Evolutionary conservation across 23 red algal genomes (phyloP).

Genomic region (Gracilaria gracilis): DNA sequence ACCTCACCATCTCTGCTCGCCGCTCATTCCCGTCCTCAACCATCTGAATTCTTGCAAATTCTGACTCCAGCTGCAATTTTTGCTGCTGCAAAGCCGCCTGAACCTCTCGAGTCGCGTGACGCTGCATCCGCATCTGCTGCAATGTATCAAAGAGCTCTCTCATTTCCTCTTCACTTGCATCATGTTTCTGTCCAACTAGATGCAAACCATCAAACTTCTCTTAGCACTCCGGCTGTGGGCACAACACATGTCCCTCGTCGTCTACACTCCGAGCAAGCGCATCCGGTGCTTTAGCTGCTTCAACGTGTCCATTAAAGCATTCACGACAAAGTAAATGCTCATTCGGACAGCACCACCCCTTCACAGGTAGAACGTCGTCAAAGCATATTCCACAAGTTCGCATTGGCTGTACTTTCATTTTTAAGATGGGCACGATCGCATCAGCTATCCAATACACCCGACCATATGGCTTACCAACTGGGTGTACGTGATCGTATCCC

Average conservation of each 20-base stretch:
- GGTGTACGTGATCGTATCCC: conserved; percentile 36
- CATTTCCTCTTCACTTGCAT: conserved; percentile 53
- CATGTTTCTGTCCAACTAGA: conserved; percentile 42
- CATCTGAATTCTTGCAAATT: conserved; percentile 56
- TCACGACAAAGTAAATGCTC: conserved; percentile 56
- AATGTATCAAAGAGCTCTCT: conserved; percentile 1
- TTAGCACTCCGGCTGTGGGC: conserved; percentile 21
- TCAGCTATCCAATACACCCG: conserved; percentile 60
- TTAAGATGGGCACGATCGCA: conserved; percentile 30
- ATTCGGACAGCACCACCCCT: conserved; percentile 48
- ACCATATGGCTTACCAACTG: neutral
- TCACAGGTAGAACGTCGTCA: conserved; percentile 34
- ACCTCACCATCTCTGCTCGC: conserved; percentile 3
- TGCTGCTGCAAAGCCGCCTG: conserved; percentile 37
- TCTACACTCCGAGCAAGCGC: conserved; percentile 11
- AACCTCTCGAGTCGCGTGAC: conserved; percentile 26
- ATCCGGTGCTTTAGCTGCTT: conserved; percentile 21
- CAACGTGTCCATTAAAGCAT: conserved; percentile 41
- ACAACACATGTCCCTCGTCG: conserved; percentile 26
- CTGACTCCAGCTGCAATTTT: conserved; percentile 38
- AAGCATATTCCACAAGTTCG: conserved; percentile 55
- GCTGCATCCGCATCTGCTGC: conserved; percentile 14
- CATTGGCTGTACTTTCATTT: conserved; percentile 30
- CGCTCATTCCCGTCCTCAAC: conserved; percentile 34
- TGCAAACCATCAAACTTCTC: neutral